phyloP scores from a whole-genome alignment of 345 rosid genomes.

The Gossypium sturtianum region DNA sequence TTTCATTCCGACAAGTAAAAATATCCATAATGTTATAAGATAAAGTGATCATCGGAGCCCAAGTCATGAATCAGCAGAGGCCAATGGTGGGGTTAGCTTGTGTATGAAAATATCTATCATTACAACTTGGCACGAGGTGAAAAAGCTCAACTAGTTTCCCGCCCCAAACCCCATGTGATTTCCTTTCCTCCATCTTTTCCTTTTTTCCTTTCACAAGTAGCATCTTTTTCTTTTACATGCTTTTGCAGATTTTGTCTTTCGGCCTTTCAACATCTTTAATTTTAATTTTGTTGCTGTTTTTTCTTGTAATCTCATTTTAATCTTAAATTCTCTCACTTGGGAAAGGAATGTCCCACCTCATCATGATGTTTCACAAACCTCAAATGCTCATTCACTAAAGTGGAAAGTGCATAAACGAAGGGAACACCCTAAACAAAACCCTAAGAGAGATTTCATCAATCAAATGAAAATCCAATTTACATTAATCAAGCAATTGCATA shows the following conservation, averaged over 20 bases:
- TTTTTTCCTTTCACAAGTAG: background rate
- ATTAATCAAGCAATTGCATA: too few species aligned
- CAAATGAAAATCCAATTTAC: too few species aligned
- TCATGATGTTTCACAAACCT: background rate
- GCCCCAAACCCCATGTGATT: background rate
- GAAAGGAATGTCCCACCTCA: background rate
- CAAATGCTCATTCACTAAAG: background rate
- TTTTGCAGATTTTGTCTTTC: slow-evolving; percentile 20
- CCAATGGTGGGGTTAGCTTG: slow-evolving; percentile 4
- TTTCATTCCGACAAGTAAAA: background rate
- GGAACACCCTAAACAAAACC: too few species aligned
- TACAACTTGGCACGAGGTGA: background rate
- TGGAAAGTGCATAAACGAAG: too few species aligned
- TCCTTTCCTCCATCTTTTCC: background rate
- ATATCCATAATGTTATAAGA: background rate
- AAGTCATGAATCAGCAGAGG: background rate
- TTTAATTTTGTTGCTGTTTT: background rate
- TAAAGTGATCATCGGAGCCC: background rate
- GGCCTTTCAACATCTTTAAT: slow-evolving; percentile 4
- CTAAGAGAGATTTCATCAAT: too few species aligned
- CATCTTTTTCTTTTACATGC: background rate
- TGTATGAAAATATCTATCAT: background rate
- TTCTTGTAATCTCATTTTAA: background rate
- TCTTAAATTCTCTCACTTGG: too few species aligned
- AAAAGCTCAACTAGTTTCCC: background rate